Percentiles rank a stretch among this genome's conserved stretches.
Evolutionary conservation across 208 protist genomes (phyloP).

Genomic region (Porcisia hertigi): DNA sequence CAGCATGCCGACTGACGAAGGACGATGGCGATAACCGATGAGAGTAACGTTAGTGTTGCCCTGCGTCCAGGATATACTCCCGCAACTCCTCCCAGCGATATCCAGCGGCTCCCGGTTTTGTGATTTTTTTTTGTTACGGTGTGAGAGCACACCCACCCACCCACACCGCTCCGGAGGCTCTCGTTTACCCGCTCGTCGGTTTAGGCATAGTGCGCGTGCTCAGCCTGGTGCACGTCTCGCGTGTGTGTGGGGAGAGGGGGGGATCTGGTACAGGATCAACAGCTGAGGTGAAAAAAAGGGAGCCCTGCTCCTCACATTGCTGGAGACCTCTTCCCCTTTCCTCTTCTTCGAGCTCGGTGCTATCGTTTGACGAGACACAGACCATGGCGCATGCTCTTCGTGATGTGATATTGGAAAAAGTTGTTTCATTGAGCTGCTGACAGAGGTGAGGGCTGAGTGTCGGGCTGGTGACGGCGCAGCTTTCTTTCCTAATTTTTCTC

Average conservation of each 20-base stretch:
- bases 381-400: neutral
- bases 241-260: neutral
- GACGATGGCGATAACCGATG: neutral
- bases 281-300: neutral
- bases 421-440: neutral
- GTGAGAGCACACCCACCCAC: too few species aligned
- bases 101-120: neutral
- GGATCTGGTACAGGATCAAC: neutral
- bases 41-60: neutral
- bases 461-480: neutral
- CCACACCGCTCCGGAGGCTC: neutral
- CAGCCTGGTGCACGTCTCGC: neutral
- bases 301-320: neutral
- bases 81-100: neutral
- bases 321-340: neutral
- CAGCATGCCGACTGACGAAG: neutral
- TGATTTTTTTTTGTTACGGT: too few species aligned
- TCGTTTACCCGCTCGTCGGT: neutral
- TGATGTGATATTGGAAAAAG: neutral
- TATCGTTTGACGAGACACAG: neutral
- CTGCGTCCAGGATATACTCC: neutral
- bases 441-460: neutral
- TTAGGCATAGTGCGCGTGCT: neutral
- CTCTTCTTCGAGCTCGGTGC: neutral
- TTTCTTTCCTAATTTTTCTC: neutral